These are phyloP conservation scores for Pittosporum tobira DNA, from an alignment of 129 eudicot genomes.

Conservation along the genomic window DNA sequence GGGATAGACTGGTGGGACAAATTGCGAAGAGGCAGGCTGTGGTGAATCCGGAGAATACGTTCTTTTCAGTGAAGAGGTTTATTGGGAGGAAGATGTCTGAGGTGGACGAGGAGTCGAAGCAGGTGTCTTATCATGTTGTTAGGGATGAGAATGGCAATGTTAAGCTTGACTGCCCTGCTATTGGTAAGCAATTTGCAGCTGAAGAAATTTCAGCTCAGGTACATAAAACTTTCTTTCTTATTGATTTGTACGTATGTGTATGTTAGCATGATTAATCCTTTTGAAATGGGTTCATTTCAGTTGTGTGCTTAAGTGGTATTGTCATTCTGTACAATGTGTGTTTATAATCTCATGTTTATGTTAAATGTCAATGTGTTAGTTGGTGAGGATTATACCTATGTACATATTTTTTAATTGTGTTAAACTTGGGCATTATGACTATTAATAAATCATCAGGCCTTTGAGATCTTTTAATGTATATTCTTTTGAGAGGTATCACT, in stretches of 20 bases:
- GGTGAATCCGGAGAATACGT: constrained; percentile 88
- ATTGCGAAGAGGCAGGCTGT: constrained; percentile 97
- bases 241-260: neutral
- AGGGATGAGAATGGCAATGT: constrained; percentile 93
- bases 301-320: neutral
- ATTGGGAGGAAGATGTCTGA: constrained; percentile 92
- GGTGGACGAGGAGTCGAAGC: constrained; percentile 88
- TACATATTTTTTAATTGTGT: neutral
- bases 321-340: neutral
- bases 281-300: neutral
- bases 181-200: constrained; percentile 87
- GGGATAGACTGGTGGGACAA: constrained; percentile 86
- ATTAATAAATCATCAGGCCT: no score
- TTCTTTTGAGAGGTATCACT: no score
- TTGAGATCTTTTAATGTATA: no score
- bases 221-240: neutral
- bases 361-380: neutral
- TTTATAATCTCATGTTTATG: neutral
- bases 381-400: neutral
- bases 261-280: no score
- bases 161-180: constrained; percentile 93
- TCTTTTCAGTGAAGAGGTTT: constrained; percentile 82
- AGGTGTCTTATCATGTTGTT: constrained; percentile 76
- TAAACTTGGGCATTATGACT: neutral
- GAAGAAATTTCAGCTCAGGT: constrained; percentile 98